Percentiles rank a stretch among this genome's conserved stretches.
These are phyloP conservation scores for Paramyrothecium sp. DNA, from an alignment of 2,329 filamentous ascomycete species.

Conservation along the genomic window DNA sequence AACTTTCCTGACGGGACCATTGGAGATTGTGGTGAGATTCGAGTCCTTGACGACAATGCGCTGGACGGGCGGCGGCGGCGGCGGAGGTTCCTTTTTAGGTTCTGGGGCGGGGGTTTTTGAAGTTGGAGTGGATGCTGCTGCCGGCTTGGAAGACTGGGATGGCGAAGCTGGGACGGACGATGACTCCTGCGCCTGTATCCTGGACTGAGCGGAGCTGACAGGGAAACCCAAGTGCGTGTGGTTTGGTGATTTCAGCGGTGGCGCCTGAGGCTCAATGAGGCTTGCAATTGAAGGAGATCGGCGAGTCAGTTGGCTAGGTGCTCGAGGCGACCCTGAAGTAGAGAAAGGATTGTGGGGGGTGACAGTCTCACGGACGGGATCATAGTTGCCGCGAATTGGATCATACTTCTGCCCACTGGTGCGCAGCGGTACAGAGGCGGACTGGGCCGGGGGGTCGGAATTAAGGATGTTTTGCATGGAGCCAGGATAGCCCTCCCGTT, in stretches of 20 bases:
- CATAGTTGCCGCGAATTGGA: constrained; percentile 77
- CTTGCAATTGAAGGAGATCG: constrained; percentile 85
- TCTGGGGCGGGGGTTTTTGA: constrained; percentile 29
- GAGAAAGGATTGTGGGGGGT: constrained; percentile 48
- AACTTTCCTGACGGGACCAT: constrained; percentile 42
- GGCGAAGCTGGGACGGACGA: constrained; percentile 42
- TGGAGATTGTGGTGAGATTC: constrained; percentile 40
- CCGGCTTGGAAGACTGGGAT: constrained; percentile 30
- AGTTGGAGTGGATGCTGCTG: constrained; percentile 32
- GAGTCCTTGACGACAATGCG: constrained; percentile 34
- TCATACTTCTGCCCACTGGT: constrained; percentile 85
- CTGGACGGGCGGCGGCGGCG: constrained; percentile 19
- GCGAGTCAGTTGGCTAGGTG: constrained; percentile 29
- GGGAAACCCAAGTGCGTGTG: constrained; percentile 23
- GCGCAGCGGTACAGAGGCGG: constrained; percentile 47
- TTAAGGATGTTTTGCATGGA: constrained; percentile 59
- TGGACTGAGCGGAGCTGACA: constrained; percentile 19
- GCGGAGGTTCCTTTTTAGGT: constrained; percentile 34
- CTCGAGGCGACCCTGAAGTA: constrained; percentile 50
- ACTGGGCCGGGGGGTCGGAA: constrained; percentile 38
- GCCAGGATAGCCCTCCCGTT: constrained; percentile 48
- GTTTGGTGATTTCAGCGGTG: constrained; percentile 22
- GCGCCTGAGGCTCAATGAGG: constrained; percentile 64
- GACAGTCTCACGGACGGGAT: constrained; percentile 63
- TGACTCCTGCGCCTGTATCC: constrained; percentile 31